These are phyloP conservation scores for Paraconiothyrium sp. DNA, from an alignment of 2,329 filamentous ascomycete genomes.

Conservation along the genomic window DNA sequence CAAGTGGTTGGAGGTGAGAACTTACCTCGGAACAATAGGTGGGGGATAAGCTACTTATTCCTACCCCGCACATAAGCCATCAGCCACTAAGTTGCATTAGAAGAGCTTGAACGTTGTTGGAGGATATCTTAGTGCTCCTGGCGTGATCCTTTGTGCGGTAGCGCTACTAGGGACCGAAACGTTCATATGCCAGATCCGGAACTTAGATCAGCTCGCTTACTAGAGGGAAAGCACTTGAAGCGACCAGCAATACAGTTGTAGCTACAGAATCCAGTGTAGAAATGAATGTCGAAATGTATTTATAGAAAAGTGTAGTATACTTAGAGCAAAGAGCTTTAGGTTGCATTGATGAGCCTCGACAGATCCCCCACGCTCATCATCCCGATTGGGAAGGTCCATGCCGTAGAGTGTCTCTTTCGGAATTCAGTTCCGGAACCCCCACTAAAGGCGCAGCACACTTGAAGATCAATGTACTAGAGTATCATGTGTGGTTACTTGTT, in stretches of 20 bases:
- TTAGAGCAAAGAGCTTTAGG: no score
- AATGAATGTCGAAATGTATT: no score
- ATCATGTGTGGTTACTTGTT: no score
- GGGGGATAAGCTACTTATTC: background rate
- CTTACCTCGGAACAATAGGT: background rate
- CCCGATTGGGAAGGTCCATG: background rate
- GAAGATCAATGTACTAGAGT: no score
- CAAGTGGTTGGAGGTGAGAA: background rate
- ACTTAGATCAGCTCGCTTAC: no score
- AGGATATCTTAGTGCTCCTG: background rate
- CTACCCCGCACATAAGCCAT: slow-evolving; percentile 4
- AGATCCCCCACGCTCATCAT: background rate
- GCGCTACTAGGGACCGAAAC: background rate
- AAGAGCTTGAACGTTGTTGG: background rate
- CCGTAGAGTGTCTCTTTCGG: background rate
- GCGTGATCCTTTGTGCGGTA: background rate
- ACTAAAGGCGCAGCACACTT: background rate
- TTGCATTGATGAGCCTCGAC: background rate
- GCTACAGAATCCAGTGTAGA: no score
- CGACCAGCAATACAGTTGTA: no score
- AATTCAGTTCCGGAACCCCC: background rate
- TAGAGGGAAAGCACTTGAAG: no score
- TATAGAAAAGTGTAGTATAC: no score
- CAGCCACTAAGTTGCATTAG: background rate
- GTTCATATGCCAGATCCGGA: background rate